A percentile compares a stretch with the other conserved stretches of the same genome.
Evolutionary conservation across 108 stramenopile genomes (phyloP).

Genomic region (Nitzschia putrida): DNA sequence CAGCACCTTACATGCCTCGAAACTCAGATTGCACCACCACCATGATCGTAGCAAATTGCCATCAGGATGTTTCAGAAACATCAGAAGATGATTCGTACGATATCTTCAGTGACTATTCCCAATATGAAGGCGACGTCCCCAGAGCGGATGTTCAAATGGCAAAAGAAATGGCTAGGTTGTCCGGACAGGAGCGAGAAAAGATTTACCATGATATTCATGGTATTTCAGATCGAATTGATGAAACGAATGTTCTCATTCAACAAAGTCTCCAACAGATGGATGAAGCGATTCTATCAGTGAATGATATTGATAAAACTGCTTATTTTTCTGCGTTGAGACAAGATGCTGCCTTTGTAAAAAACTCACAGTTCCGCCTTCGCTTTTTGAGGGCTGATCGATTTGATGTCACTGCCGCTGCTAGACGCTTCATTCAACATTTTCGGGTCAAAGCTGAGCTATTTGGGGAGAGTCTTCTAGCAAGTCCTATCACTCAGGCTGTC

Average conservation of each 20-base stretch:
- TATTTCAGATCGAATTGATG: not conserved
- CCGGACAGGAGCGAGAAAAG: not conserved
- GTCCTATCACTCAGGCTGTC: slow-evolving; percentile 12
- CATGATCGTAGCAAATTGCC: too few relatives aligned
- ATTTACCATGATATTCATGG: slow-evolving; percentile 19
- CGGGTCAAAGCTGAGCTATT: slow-evolving; percentile 42
- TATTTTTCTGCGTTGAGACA: slow-evolving; percentile 2
- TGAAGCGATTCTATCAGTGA: not conserved
- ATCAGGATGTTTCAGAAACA: too few relatives aligned
- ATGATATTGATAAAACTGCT: not conserved
- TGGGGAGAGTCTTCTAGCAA: slow-evolving; percentile 19
- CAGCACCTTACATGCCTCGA: too few relatives aligned
- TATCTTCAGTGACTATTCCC: too few relatives aligned
- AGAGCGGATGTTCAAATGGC: not conserved
- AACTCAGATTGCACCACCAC: too few relatives aligned
- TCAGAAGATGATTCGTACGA: too few relatives aligned
- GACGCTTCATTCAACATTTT: slow-evolving; percentile 28
- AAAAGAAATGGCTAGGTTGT: not conserved
- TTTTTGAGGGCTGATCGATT: slow-evolving; percentile 43
- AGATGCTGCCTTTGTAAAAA: slow-evolving; percentile 13
- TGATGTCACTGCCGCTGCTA: slow-evolving; percentile 28
- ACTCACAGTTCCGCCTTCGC: slow-evolving; percentile 25
- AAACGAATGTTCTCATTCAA: not conserved
- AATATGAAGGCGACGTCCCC: too few relatives aligned
- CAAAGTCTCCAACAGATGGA: not conserved